A percentile compares a stretch with the other conserved stretches of the same genome.
phyloP scores from a whole-genome alignment of 768 basidiomycete genomes.

The Suillus subluteus region DNA sequence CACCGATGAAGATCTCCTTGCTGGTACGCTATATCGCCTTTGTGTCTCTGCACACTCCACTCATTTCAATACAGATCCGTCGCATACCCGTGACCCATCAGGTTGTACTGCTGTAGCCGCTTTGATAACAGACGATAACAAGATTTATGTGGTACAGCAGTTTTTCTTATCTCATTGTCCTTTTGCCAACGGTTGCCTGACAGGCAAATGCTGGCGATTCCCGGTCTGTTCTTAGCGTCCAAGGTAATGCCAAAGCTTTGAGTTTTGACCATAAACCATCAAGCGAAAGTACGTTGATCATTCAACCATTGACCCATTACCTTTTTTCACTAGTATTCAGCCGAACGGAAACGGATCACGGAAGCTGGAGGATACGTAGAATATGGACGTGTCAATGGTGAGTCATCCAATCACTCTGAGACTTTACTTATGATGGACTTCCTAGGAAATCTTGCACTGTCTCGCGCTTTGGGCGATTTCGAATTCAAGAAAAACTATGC shows the following conservation, averaged over 20 bases:
- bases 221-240: constrained; percentile 81
- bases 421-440: constrained; percentile 1
- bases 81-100: constrained; percentile 88
- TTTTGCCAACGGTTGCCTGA: constrained; percentile 11
- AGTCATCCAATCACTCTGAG: constrained; percentile 19
- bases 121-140: constrained; percentile 74
- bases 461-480: constrained; percentile 95
- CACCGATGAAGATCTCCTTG: constrained; percentile 92
- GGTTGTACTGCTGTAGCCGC: constrained; percentile 96
- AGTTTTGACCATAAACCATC: constrained; percentile 97
- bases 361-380: constrained; percentile 96
- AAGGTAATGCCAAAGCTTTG: constrained; percentile 85
- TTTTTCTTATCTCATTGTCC: constrained; percentile 15
- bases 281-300: constrained; percentile 63
- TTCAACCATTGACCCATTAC: constrained; percentile 4
- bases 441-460: constrained; percentile 91
- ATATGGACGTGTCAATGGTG: constrained; percentile 96
- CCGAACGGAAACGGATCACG: constrained; percentile 83
- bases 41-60: background rate
- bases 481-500: constrained; percentile 96
- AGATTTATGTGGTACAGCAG: constrained; percentile 75
- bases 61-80: constrained; percentile 60
- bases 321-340: constrained; percentile 40
- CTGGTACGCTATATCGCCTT: constrained; percentile 52
- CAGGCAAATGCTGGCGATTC: constrained; percentile 99